These are phyloP conservation scores for Abrus precatorius DNA, from an alignment of 306 rosid genomes.

Conservation along the genomic window DNA sequence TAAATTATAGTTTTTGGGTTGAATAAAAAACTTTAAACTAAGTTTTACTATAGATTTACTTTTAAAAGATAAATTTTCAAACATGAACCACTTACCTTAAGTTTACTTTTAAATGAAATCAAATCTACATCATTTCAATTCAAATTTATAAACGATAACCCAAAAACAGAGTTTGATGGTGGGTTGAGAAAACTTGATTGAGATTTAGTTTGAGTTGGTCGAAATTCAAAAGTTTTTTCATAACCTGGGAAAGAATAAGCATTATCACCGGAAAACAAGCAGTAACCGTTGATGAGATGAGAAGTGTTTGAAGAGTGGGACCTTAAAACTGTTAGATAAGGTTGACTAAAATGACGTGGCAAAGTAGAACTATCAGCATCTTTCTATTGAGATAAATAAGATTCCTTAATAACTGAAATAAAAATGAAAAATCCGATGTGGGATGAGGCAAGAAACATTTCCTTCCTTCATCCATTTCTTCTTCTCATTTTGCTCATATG, in stretches of 20 bases:
- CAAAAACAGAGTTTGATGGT: no score
- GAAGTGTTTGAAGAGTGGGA: no score
- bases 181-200: neutral
- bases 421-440: neutral
- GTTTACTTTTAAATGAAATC: no score
- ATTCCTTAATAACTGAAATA: neutral
- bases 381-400: neutral
- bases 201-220: neutral
- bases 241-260: neutral
- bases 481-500: neutral
- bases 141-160: no score
- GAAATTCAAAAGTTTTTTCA: neutral
- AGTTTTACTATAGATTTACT: no score
- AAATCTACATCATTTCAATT: no score
- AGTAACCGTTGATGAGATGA: no score
- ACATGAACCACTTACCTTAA: no score
- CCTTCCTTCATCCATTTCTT: neutral
- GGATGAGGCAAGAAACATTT: neutral
- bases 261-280: no score
- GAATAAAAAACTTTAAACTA: no score
- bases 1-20: no score
- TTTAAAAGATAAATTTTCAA: no score
- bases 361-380: neutral
- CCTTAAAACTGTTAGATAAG: neutral
- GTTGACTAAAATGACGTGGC: slow-evolving; percentile 25